Evolutionary conservation across 2,329 filamentous ascomycete species (phyloP).

Genomic region (Cladosporium cucumerinum): DNA sequence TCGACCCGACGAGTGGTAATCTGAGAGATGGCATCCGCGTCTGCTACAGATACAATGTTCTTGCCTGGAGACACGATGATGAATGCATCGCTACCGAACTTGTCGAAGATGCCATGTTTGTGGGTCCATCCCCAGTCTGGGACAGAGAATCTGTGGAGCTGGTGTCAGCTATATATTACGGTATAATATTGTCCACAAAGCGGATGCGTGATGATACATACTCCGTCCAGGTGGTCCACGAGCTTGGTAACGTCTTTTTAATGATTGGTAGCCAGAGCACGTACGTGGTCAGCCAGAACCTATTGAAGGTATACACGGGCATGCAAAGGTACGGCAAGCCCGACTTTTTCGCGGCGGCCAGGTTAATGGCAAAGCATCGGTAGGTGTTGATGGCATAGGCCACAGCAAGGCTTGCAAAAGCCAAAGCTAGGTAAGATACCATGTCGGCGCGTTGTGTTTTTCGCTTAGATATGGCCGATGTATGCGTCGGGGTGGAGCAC

Average conservation of each 20-base stretch:
- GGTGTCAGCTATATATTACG: constrained; percentile 1
- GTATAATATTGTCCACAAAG: neutral
- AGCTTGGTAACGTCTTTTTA: constrained; percentile 49
- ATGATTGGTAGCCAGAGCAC: constrained; percentile 56
- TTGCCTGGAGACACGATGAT: constrained; percentile 58
- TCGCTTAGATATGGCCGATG: neutral
- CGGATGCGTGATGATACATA: constrained; percentile 38
- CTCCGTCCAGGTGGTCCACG: constrained; percentile 58
- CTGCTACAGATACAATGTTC: constrained; percentile 56
- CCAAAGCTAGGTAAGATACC: constrained; percentile 27
- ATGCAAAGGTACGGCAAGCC: constrained; percentile 44
- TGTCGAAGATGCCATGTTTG: constrained; percentile 56
- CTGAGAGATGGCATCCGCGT: constrained; percentile 63
- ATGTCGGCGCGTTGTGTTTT: neutral
- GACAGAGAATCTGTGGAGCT: constrained; percentile 47
- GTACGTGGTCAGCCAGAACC: constrained; percentile 56
- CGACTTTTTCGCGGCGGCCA: constrained; percentile 44
- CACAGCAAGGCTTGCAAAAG: constrained; percentile 32
- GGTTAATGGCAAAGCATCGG: constrained; percentile 39
- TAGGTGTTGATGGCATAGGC: constrained; percentile 37
- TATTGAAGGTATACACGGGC: constrained; percentile 48
- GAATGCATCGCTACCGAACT: constrained; percentile 59
- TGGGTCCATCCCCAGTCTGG: constrained; percentile 60
- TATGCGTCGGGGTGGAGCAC: neutral
- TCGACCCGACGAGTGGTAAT: constrained; percentile 64